These are phyloP conservation scores for Phytophthora capsici DNA, from an alignment of 352 stramenopile species.

Conservation along the genomic window DNA sequence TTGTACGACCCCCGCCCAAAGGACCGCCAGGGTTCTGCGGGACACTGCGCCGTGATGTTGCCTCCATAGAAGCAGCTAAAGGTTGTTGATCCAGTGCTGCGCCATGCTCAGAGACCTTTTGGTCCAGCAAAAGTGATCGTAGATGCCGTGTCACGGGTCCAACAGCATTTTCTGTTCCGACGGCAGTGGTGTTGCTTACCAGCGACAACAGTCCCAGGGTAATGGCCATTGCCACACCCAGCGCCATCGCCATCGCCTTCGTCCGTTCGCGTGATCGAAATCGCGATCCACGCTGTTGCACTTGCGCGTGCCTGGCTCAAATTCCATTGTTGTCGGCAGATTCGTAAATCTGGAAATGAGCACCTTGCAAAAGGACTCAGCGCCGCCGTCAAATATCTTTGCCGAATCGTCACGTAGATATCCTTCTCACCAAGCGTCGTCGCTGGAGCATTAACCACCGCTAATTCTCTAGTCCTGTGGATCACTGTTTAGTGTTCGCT, in stretches of 20 bases:
- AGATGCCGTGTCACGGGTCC: conserved; percentile 11
- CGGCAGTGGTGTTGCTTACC: conserved; percentile 1
- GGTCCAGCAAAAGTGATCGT: conserved; percentile 1
- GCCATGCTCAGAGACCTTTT: background rate
- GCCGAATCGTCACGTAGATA: conserved; percentile 5
- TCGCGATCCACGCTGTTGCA: background rate
- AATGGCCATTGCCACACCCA: conserved; percentile 22
- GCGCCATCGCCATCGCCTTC: conserved; percentile 15
- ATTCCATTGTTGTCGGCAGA: too few relatives aligned
- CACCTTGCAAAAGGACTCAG: too few relatives aligned
- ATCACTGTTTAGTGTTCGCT: too few relatives aligned
- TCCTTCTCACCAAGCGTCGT: conserved; percentile 6
- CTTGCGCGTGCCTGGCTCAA: background rate
- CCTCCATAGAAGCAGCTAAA: background rate
- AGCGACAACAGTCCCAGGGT: conserved; percentile 26
- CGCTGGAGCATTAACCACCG: background rate
- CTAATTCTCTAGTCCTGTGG: background rate
- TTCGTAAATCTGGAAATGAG: too few relatives aligned
- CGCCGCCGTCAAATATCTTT: too few relatives aligned
- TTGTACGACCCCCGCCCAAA: background rate
- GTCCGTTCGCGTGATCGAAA: conserved; percentile 8
- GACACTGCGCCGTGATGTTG: background rate
- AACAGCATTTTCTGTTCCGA: background rate
- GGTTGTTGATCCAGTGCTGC: conserved; percentile 6
- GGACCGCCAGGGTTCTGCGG: too few relatives aligned